A percentile compares a stretch with the other conserved stretches of the same genome.
These are phyloP conservation scores for Starmerella apis DNA, from an alignment of 805 yeast genomes.

Conservation along the genomic window DNA sequence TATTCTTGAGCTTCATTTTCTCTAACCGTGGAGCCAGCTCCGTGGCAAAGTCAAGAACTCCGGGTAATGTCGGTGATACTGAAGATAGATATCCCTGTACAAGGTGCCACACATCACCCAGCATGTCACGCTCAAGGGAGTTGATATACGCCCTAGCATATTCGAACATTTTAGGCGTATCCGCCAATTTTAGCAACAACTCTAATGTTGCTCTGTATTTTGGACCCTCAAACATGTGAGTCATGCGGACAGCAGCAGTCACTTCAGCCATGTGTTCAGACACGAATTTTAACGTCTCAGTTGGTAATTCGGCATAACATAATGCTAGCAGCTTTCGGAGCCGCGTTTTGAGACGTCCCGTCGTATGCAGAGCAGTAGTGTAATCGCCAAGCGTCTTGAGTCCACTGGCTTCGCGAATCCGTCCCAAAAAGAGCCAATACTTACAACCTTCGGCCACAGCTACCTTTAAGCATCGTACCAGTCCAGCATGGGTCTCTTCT, in stretches of 20 bases:
- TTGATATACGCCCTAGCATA: constrained; percentile 53
- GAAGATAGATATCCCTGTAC: constrained; percentile 52
- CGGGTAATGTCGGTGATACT: constrained; percentile 38
- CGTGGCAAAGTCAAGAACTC: neutral
- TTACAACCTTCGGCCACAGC: constrained; percentile 20
- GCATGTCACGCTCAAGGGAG: constrained; percentile 61
- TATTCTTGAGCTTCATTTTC: constrained; percentile 11
- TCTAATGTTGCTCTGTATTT: constrained; percentile 21
- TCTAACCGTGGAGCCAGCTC: constrained; percentile 16
- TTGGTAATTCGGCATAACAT: constrained; percentile 20
- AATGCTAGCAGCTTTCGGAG: constrained; percentile 25
- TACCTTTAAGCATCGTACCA: constrained; percentile 18
- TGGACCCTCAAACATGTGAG: constrained; percentile 25
- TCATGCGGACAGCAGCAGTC: constrained; percentile 21
- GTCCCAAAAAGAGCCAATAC: constrained; percentile 24
- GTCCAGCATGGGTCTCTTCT: constrained; percentile 37
- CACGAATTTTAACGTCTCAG: constrained; percentile 19
- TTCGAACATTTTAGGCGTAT: constrained; percentile 12
- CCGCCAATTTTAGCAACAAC: constrained; percentile 14
- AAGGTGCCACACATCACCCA: constrained; percentile 67
- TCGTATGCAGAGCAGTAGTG: constrained; percentile 19
- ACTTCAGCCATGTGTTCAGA: constrained; percentile 6
- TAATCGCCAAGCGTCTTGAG: constrained; percentile 6
- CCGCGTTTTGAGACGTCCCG: constrained; percentile 27
- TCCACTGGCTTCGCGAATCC: neutral